phyloP scores from a whole-genome alignment of 257 asterid genomes.

The Solanum bulbocastanum region DNA sequence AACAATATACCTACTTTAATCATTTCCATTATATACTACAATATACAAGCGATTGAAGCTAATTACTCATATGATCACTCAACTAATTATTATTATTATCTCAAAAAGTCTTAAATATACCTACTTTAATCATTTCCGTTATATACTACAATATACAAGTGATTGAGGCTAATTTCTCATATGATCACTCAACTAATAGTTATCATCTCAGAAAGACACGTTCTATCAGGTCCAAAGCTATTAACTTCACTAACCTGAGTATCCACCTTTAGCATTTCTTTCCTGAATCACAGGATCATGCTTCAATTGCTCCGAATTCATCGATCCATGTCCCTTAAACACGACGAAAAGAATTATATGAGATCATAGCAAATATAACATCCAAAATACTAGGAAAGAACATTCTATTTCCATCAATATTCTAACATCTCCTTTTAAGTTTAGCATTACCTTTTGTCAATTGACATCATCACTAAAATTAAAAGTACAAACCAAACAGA shows the following conservation, averaged over 20 bases:
- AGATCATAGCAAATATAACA: not conserved
- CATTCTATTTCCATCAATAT: not conserved
- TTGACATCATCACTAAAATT: not conserved
- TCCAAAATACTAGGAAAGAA: not conserved
- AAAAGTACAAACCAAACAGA: not conserved
- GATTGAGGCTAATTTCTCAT: too few relatives aligned
- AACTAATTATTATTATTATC: not conserved
- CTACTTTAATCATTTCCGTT: not conserved
- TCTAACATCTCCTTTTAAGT: not conserved
- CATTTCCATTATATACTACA: not conserved
- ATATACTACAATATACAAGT: too few relatives aligned
- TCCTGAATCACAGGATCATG: slow-evolving; percentile 24
- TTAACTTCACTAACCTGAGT: slow-evolving; percentile 29
- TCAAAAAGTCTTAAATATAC: not conserved
- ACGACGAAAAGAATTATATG: not conserved
- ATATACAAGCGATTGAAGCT: not conserved
- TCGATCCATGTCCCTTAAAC: slow-evolving; percentile 29
- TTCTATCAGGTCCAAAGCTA: not conserved
- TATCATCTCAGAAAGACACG: not conserved
- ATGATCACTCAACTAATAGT: too few relatives aligned
- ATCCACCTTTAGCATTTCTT: slow-evolving; percentile 33
- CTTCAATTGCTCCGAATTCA: slow-evolving; percentile 31
- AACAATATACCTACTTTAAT: not conserved
- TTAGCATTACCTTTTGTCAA: not conserved
- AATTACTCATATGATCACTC: not conserved